Percentiles rank a stretch among this genome's conserved stretches.
phyloP scores from a whole-genome alignment of 331 rosid species.

The Quercus lobata region DNA sequence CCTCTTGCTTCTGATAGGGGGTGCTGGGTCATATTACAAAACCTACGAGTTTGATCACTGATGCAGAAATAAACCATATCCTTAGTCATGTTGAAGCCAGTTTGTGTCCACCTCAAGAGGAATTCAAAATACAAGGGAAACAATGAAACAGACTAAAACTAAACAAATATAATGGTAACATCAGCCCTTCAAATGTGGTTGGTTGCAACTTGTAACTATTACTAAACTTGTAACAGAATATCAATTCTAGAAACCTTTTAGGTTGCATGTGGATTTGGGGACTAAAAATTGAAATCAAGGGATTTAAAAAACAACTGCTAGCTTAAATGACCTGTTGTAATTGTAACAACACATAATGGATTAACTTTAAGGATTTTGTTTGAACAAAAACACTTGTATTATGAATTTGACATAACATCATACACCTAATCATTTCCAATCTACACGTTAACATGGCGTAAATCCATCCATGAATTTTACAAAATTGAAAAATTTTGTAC shows the following conservation, averaged over 20 bases:
- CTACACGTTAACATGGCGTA: too few relatives aligned
- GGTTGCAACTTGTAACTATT: not conserved
- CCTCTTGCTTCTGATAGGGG: slow-evolving; percentile 49
- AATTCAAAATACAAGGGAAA: not conserved
- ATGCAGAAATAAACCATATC: slow-evolving; percentile 31
- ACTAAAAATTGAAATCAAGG: too few relatives aligned
- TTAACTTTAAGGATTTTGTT: too few relatives aligned
- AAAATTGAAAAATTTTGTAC: too few relatives aligned
- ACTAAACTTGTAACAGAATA: not conserved
- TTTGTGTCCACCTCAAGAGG: slow-evolving; percentile 7
- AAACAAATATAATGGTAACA: not conserved
- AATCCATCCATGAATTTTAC: too few relatives aligned
- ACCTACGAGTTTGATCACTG: slow-evolving; percentile 58
- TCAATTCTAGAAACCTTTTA: not conserved
- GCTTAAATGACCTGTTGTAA: too few relatives aligned
- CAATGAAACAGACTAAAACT: not conserved
- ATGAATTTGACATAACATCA: too few relatives aligned
- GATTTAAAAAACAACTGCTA: too few relatives aligned
- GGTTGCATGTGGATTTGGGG: too few relatives aligned
- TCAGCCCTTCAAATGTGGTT: not conserved
- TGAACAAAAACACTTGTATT: too few relatives aligned
- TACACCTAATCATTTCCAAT: too few relatives aligned
- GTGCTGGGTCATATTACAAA: slow-evolving; percentile 54
- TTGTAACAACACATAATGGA: too few relatives aligned
- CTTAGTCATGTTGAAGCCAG: slow-evolving; percentile 10